Percentiles rank a stretch among this genome's conserved stretches.
Conservation (phyloP, 2,329 filamentous ascomycete genomes). For the Raffaelea deltoideospora region DNA sequence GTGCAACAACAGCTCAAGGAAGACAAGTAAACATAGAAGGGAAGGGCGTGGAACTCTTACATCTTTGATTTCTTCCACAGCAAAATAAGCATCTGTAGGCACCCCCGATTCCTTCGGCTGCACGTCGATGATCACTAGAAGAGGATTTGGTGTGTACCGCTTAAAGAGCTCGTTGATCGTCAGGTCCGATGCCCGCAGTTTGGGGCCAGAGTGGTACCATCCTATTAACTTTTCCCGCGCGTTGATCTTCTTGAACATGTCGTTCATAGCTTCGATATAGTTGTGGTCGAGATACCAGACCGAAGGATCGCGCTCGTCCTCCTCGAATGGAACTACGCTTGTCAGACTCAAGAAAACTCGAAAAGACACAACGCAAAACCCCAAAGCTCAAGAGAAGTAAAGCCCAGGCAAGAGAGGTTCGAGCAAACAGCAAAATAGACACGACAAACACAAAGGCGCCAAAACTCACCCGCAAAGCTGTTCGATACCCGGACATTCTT, state of each 20-base stretch:
- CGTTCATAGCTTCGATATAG: constrained; percentile 98
- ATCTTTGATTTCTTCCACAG: constrained; percentile 98
- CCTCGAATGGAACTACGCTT: constrained; percentile 73
- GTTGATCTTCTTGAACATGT: constrained; percentile 99
- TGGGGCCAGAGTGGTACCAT: constrained; percentile 98
- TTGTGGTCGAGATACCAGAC: constrained; percentile 99
- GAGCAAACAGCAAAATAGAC: no score
- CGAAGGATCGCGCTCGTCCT: constrained; percentile 95
- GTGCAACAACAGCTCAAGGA: neutral
- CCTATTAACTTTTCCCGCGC: constrained; percentile 96
- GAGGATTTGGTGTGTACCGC: constrained; percentile 89
- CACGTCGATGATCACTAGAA: constrained; percentile 96
- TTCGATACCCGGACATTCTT: constrained; percentile 95
- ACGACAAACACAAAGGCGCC: no score
- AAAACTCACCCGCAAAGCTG: constrained; percentile 92
- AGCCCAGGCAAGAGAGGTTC: no score
- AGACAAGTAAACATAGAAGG: neutral
- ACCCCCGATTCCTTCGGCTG: constrained; percentile 97
- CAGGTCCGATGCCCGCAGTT: constrained; percentile 88
- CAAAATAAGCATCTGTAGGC: constrained; percentile 97
- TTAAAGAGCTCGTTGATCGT: constrained; percentile 99
- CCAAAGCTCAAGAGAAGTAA: no score
- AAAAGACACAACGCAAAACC: no score
- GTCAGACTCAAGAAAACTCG: neutral
- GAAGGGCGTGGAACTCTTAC: constrained; percentile 46